Evolutionary conservation across 208 protist species (phyloP).

Genomic region (Acanthamoeba pearcei): DNA sequence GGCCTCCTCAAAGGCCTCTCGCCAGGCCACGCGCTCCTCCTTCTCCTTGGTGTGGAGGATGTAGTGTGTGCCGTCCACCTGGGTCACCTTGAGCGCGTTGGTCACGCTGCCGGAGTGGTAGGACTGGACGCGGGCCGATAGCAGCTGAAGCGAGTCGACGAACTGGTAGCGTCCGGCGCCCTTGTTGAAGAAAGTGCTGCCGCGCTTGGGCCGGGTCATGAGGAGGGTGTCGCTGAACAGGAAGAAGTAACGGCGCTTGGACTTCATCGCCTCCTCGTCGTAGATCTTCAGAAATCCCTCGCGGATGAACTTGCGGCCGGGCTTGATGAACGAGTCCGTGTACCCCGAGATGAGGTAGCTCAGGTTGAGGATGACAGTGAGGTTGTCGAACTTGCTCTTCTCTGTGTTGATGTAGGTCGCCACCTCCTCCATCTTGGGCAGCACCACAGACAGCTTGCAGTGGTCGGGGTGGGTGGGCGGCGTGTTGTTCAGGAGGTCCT

Average conservation of each 20-base stretch:
- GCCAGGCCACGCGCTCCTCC: constrained; percentile 21
- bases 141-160: background rate
- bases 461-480: constrained; percentile 42
- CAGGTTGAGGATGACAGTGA: constrained; percentile 53
- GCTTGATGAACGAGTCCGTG: constrained; percentile 43
- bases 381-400: constrained; percentile 72
- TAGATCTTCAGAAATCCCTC: constrained; percentile 13
- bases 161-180: constrained; percentile 44
- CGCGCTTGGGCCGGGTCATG: constrained; percentile 25
- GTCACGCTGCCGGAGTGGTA: background rate
- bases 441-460: background rate
- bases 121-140: background rate
- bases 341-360: constrained; percentile 52
- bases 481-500: constrained; percentile 75
- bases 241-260: constrained; percentile 5
- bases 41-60: background rate
- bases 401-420: constrained; percentile 73
- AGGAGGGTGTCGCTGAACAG: constrained; percentile 61
- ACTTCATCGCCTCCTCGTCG: constrained; percentile 7
- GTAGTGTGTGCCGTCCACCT: background rate
- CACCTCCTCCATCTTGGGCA: constrained; percentile 36
- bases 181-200: constrained; percentile 59
- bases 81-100: background rate
- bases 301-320: constrained; percentile 48
- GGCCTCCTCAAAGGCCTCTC: background rate